Evolutionary conservation across 2,329 filamentous ascomycete genomes (phyloP), one percentile per base, ranked within the genome.

Genomic region (Amylocarpus encephaloides): DNA sequence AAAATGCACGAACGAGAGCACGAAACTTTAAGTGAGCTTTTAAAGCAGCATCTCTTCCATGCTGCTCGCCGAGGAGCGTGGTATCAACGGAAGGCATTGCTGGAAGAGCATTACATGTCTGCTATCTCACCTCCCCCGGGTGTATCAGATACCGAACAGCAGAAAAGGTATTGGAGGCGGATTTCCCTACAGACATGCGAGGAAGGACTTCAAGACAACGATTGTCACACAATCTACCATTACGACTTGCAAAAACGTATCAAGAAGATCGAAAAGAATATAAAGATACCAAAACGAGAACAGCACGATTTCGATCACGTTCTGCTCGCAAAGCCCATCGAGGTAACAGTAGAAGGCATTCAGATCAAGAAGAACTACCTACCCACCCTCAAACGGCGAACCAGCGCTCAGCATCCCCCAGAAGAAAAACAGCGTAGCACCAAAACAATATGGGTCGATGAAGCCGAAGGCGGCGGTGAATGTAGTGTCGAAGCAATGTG

Each of bases 31-130:
- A 75, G 70, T 0, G 87, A 93, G 62, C 76, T 98, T 3, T 79
- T 98, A 0, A 70, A 71, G 3, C 93, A 98, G 64, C 79, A 79
- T 4, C 75, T 96, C 0, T 97, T 97, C 61, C 91, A 97, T 61
- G 76, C 86, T 39, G 82, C 90, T 1, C 80, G 91, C 26, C 80
- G 93, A 38, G 93, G 93, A 0, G 81, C 83, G 0, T 98, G 93
- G 93, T 97, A 97, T 65, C 91, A 96, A 64, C 86, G 93, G 16
- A 95, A 94, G 68, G 93, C 92, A 1, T 72, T 98, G 1, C 69
- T 98, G 1, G 93, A 98, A 70, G 93, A 98, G 66, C 90, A 94
- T 64, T 97, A 98, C 67, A 91, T 97, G 87, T 77, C 82, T 62
- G 73, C 76, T 4, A 64, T 86, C 5, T 54, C 54, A 19, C 59